A percentile compares a stretch with the other conserved stretches of the same genome.
phyloP scores from a whole-genome alignment of 2,329 filamentous ascomycete genomes.

The Magnaporthales sp. region DNA sequence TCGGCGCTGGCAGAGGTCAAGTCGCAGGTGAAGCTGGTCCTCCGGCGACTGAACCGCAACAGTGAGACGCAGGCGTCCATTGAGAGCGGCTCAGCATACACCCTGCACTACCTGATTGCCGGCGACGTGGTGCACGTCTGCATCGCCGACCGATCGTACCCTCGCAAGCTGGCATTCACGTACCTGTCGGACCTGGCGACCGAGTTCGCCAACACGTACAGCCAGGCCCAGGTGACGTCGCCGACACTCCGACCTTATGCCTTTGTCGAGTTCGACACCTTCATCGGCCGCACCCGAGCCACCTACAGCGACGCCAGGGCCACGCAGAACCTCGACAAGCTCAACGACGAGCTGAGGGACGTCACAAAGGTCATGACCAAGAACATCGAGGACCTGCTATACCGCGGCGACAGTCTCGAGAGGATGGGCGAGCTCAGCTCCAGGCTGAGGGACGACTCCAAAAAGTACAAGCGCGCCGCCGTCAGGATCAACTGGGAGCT shows the following conservation, averaged over 20 bases:
- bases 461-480: conserved; percentile 87
- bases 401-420: conserved; percentile 88
- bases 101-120: conserved; percentile 79
- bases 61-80: conserved; percentile 87
- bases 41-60: conserved; percentile 80
- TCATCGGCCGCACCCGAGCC: conserved; percentile 86
- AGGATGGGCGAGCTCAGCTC: conserved; percentile 94
- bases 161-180: conserved; percentile 95
- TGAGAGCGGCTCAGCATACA: conserved; percentile 67
- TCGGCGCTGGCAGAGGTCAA: conserved; percentile 79
- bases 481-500: conserved; percentile 98
- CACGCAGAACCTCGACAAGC: conserved; percentile 82
- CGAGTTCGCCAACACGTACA: conserved; percentile 87
- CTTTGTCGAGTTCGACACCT: conserved; percentile 97
- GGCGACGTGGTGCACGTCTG: conserved; percentile 82
- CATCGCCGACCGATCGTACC: conserved; percentile 89
- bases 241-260: conserved; percentile 80
- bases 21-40: conserved; percentile 79
- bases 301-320: conserved; percentile 91
- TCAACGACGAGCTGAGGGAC: conserved; percentile 95
- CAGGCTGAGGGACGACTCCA: conserved; percentile 80
- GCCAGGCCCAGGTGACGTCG: conserved; percentile 61
- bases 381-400: conserved; percentile 97
- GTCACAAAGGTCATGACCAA: conserved; percentile 99
- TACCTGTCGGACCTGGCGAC: conserved; percentile 87